A percentile compares a stretch with the other conserved stretches of the same genome.
These are phyloP conservation scores for Austroboletus niveus DNA, from an alignment of 1,284 basidiomycete species.

Conservation along the genomic window DNA sequence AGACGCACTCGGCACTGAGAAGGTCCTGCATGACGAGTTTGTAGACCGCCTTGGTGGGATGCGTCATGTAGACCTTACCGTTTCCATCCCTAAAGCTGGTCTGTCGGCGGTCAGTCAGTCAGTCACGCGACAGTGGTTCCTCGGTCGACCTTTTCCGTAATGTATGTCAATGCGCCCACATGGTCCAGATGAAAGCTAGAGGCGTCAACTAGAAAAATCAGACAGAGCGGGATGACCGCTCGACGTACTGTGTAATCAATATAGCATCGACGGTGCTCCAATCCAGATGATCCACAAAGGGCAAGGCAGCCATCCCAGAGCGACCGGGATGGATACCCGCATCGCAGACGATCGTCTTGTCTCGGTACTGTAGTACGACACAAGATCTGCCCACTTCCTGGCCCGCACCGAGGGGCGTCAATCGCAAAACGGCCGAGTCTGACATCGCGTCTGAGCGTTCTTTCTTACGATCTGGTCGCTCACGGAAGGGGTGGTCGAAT, in stretches of 20 bases:
- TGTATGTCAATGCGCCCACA: constrained; percentile 95
- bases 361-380: constrained; percentile 90
- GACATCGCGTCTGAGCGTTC: constrained; percentile 1
- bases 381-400: constrained; percentile 97
- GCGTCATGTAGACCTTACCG: constrained; percentile 99
- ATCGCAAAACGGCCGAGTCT: constrained; percentile 3
- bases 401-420: constrained; percentile 75
- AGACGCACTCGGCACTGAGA: constrained; percentile 83
- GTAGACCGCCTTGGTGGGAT: constrained; percentile 97
- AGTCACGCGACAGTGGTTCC: background rate
- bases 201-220: background rate
- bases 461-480: background rate
- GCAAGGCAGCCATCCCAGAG: constrained; percentile 90
- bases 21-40: constrained; percentile 99
- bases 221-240: constrained; percentile 8
- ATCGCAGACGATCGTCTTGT: constrained; percentile 93
- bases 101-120: constrained; percentile 41
- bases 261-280: constrained; percentile 98
- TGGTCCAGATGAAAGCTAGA: constrained; percentile 95
- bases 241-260: constrained; percentile 86
- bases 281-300: constrained; percentile 94
- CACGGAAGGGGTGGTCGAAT: background rate
- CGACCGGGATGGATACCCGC: constrained; percentile 94
- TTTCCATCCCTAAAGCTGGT: constrained; percentile 95
- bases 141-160: constrained; percentile 86